Conservation (phyloP, 2,329 filamentous ascomycete genomes). For the Paecilomyces sp. region DNA sequence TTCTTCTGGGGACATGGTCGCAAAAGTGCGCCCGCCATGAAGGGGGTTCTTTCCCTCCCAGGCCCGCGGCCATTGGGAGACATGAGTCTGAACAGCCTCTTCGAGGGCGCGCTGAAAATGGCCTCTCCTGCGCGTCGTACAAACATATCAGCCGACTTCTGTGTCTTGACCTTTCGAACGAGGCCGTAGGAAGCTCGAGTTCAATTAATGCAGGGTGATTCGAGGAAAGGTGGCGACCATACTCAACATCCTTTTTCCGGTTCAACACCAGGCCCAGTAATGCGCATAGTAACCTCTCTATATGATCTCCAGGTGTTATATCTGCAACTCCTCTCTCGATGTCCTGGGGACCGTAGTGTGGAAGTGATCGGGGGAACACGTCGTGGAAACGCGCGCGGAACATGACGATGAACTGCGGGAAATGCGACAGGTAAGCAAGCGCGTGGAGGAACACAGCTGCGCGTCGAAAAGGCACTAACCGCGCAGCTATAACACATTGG, state of each 20-base stretch:
- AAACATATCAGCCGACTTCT: slow-evolving; percentile 21
- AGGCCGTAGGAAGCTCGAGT: not conserved
- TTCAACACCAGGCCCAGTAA: slow-evolving; percentile 83
- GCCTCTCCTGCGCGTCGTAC: slow-evolving; percentile 57
- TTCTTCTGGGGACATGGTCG: slow-evolving; percentile 71
- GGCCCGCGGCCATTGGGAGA: slow-evolving; percentile 75
- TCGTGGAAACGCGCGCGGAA: slow-evolving; percentile 91
- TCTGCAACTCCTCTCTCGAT: slow-evolving; percentile 81
- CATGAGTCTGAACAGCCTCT: slow-evolving; percentile 80
- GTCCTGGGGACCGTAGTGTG: slow-evolving; percentile 91
- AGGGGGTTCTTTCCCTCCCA: slow-evolving; percentile 84
- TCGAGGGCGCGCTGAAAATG: slow-evolving; percentile 92
- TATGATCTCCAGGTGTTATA: slow-evolving; percentile 69
- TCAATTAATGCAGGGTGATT: not conserved
- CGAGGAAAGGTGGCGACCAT: slow-evolving; percentile 38
- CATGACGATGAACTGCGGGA: slow-evolving; percentile 85
- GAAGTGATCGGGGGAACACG: slow-evolving; percentile 76
- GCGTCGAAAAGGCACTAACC: slow-evolving; percentile 23
- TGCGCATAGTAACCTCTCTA: slow-evolving; percentile 83
- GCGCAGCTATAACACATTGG: slow-evolving; percentile 17
- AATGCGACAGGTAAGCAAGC: slow-evolving; percentile 27
- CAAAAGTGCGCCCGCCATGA: slow-evolving; percentile 71
- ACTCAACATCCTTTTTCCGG: slow-evolving; percentile 98
- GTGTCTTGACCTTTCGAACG: not conserved
- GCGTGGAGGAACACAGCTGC: slow-evolving; percentile 15